Conservation (phyloP, 2,329 filamentous ascomycete species). For the Pseudonectria buxi region DNA sequence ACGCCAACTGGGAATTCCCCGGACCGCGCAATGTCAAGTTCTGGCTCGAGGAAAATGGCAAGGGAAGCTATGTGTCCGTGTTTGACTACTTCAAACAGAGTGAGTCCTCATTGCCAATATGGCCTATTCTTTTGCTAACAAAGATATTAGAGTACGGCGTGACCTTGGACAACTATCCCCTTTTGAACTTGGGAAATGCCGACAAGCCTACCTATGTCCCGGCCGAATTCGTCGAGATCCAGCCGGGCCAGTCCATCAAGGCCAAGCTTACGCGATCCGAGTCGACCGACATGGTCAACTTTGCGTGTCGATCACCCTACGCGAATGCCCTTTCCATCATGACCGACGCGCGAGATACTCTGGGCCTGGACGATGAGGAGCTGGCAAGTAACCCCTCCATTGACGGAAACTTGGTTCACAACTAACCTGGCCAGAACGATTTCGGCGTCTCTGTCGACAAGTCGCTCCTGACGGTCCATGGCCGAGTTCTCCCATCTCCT, state of each 20-base stretch:
- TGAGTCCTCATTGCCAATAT: constrained; percentile 20
- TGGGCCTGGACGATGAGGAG: constrained; percentile 48
- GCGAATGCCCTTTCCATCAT: constrained; percentile 63
- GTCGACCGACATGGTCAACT: constrained; percentile 62
- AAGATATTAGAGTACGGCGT: constrained; percentile 28
- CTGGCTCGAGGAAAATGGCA: constrained; percentile 20
- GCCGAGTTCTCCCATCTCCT: constrained; percentile 59
- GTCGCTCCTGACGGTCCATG: constrained; percentile 63
- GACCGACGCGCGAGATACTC: constrained; percentile 45
- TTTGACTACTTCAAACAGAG: constrained; percentile 38
- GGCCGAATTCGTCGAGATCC: constrained; percentile 56
- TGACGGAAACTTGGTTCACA: neutral
- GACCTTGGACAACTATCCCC: constrained; percentile 38
- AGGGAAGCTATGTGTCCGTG: constrained; percentile 30
- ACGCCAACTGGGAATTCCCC: constrained; percentile 18
- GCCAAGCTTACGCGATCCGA: constrained; percentile 54
- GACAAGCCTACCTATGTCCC: constrained; percentile 58
- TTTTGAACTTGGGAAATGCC: constrained; percentile 59
- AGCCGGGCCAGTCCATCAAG: constrained; percentile 57
- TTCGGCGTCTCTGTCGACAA: constrained; percentile 60
- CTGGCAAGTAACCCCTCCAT: constrained; percentile 20
- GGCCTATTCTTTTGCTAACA: constrained; percentile 1
- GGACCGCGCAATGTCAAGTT: constrained; percentile 29
- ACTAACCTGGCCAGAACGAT: constrained; percentile 17
- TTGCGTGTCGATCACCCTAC: constrained; percentile 61